Evolutionary conservation across 176 grass and related monocot genomes (phyloP).

Genomic region (Elymus sibiricus): DNA sequence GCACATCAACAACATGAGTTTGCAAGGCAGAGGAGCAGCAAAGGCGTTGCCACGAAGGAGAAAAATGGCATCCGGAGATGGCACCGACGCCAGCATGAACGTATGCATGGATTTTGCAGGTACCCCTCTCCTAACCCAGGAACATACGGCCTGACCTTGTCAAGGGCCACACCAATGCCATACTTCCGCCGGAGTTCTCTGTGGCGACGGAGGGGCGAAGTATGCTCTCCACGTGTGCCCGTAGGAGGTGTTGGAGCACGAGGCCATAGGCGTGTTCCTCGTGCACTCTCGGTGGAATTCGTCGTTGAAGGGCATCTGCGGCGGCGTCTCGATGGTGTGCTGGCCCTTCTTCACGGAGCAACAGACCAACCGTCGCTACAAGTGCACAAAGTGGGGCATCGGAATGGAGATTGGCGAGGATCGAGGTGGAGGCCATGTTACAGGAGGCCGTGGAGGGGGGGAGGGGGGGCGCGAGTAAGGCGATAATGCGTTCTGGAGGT

Average conservation of each 20-base stretch:
- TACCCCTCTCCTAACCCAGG: too few species aligned
- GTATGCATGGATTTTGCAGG: too few species aligned
- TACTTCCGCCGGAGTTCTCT: too few species aligned
- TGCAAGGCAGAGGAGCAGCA: too few species aligned
- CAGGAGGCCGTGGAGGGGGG: not conserved
- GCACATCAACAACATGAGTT: too few species aligned
- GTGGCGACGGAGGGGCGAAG: not conserved
- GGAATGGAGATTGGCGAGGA: conserved; percentile 33
- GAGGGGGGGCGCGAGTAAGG: not conserved
- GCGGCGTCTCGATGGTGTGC: conserved; percentile 40
- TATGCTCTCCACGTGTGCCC: conserved; percentile 41
- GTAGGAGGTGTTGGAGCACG: conserved; percentile 36
- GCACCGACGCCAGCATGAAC: too few species aligned
- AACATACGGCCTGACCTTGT: too few species aligned
- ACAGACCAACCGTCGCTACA: conserved; percentile 60
- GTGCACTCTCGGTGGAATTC: conserved; percentile 91
- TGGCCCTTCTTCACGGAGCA: conserved; percentile 72
- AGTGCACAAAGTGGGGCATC: conserved; percentile 40
- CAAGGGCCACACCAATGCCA: too few species aligned
- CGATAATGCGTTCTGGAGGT: not conserved
- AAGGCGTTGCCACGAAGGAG: too few species aligned
- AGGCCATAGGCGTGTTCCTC: conserved; percentile 62
- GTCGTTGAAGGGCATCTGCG: conserved; percentile 48
- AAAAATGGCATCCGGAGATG: too few species aligned
- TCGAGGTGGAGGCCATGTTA: not conserved